These are phyloP conservation scores for Tilletia horrida DNA, from an alignment of 1,284 basidiomycete genomes.

Conservation along the genomic window DNA sequence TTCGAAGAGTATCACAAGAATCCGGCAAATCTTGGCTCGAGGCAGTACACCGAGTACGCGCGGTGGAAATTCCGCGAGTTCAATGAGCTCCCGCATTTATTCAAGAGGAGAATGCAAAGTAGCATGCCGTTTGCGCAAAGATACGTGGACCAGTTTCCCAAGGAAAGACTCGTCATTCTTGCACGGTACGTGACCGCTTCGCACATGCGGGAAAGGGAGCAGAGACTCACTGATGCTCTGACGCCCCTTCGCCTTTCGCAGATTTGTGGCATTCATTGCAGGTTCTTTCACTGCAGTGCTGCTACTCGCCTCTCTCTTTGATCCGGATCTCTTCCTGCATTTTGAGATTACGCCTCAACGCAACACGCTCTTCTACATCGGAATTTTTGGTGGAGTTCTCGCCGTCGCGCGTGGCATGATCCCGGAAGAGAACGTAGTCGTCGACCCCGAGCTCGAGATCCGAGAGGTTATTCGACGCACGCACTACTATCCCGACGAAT, in stretches of 20 bases:
- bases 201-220: no score
- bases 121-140: constrained; percentile 85
- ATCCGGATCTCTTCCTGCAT: constrained; percentile 78
- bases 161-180: constrained; percentile 81
- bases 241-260: no score
- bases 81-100: constrained; percentile 93
- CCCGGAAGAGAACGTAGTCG: constrained; percentile 82
- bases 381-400: constrained; percentile 79
- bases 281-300: constrained; percentile 95
- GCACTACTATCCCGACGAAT: constrained; percentile 89
- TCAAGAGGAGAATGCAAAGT: constrained; percentile 76
- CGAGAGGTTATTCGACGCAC: constrained; percentile 85
- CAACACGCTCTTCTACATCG: constrained; percentile 88
- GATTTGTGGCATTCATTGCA: constrained; percentile 90
- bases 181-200: constrained; percentile 75
- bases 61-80: constrained; percentile 99
- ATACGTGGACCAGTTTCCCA: constrained; percentile 96
- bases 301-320: constrained; percentile 80
- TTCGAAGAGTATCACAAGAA: constrained; percentile 98
- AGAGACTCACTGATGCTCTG: no score
- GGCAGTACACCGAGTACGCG: constrained; percentile 89
- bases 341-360: constrained; percentile 91
- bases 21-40: constrained; percentile 84
- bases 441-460: constrained; percentile 89
- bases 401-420: constrained; percentile 91